Evolutionary conservation across 2,329 filamentous ascomycete species (phyloP), one percentile per base, ranked within the genome.

Genomic region (Fusarium transvaalense): DNA sequence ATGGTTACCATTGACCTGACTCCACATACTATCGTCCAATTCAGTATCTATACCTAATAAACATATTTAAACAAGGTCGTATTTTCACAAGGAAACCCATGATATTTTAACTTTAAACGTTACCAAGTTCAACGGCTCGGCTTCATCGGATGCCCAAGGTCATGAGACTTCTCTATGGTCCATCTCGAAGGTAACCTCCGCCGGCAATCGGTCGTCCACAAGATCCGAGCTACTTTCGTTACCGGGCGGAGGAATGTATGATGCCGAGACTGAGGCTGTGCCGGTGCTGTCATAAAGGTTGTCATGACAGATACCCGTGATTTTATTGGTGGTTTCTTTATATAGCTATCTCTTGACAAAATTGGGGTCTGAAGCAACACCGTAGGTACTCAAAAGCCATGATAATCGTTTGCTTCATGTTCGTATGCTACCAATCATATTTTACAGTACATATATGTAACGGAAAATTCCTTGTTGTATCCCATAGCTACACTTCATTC

Each of bases 231-330:
- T 10, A 41, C 9, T 6, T 21, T 34, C 3, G 21, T 34, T 17
- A 17, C 14, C 45, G 19, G 13, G 21, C 32, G 31, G 15, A 38
- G 3, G 37, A 43, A 35, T 19, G 27, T 13, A 48, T 45, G 59
- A 57, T 63, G 43, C 37, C 29, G 32, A 34, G 37, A 63, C 13
- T 21, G 50, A 39, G 61, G 61, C 51, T 57, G 27, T 57, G 58
- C 27, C 23, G 23, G 23, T 25, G 8, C 55, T 51, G 27, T 5
- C 4, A 54, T 38, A 23, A 27, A 48, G 48, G 25, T 42, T 38
- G 25, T 21, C 13, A 32, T 63, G 61, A 64, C 59, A 63, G 27
- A 29, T 23, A 25, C 32, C n/a, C 29, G 13, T 46, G 37, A 15
- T 29, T 25, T 34, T 32, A 58, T 38, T 59, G 61, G 60, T 37